Evolutionary conservation across 2,329 filamentous ascomycete species (phyloP).

Genomic region (Phaeoacremonium minimum): DNA sequence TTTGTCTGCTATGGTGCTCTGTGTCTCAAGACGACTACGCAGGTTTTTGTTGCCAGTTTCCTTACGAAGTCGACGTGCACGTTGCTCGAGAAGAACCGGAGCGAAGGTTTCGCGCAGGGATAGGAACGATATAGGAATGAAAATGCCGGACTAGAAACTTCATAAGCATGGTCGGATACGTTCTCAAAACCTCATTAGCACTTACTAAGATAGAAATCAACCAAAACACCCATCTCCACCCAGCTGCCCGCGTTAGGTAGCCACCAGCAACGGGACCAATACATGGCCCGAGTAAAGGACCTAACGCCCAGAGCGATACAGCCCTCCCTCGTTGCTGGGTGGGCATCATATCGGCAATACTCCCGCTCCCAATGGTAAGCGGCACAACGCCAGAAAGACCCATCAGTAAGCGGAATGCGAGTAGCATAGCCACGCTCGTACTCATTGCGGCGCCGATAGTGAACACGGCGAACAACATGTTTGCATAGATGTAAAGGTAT

Average conservation of each 20-base stretch:
- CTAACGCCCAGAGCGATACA: conserved; percentile 41
- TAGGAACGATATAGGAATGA: conserved; percentile 28
- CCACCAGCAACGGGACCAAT: conserved; percentile 40
- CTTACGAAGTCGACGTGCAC: conserved; percentile 32
- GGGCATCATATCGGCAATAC: conserved; percentile 44
- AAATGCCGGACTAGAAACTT: conserved; percentile 23
- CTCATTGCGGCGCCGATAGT: conserved; percentile 13
- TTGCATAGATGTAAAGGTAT: conserved; percentile 11
- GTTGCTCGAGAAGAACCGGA: conserved; percentile 32
- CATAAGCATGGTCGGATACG: too few species aligned
- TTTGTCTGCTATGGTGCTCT: conserved; percentile 5
- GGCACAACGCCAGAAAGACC: conserved; percentile 37
- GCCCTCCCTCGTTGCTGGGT: conserved; percentile 40
- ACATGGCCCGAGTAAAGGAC: conserved; percentile 43
- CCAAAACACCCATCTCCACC: conserved; percentile 49
- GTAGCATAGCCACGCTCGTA: conserved; percentile 34
- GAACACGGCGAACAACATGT: conserved; percentile 21
- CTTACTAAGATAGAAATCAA: conserved; percentile 37
- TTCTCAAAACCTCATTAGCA: too few species aligned
- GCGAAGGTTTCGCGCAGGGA: conserved; percentile 37
- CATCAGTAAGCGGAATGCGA: conserved; percentile 40
- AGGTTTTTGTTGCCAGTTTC: conserved; percentile 30
- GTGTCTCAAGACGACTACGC: conserved; percentile 32
- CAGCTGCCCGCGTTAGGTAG: conserved; percentile 22
- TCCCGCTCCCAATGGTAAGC: conserved; percentile 43